Evolutionary conservation across 805 yeast genomes (phyloP), one percentile per base, ranked within the genome.

Genomic region (Cyberlindnera xylosilytica): DNA sequence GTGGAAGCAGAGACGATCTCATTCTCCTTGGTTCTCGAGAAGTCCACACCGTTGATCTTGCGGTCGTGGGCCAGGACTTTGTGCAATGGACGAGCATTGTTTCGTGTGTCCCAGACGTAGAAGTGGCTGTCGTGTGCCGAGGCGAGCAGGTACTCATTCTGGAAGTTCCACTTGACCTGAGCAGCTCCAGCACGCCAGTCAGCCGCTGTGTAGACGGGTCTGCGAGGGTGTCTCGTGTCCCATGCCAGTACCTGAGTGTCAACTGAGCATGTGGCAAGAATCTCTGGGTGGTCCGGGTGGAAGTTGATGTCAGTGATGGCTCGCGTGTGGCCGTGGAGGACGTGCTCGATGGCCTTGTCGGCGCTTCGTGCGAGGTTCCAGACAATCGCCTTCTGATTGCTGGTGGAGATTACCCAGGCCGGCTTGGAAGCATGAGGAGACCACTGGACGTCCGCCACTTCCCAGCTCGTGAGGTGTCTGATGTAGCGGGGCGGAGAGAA

Each of bases 371-470:
- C 80, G 46, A 93, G 64, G 63, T 93, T 91, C 99, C 99, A 93
- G 4, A 93, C 78, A 57, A 93, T 71, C 1, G 96, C 98, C 65
- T 91, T 91, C 59, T 91, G 99, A 62, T 91, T 93, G 2, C 96
- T 84, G 0, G 98, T 88, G 0, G 96, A 87, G 1, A 91, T 83
- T 33, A 93, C 87, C 96, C 97, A 90, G 6, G 83, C 72, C 1
- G 96, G 91, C 51, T 86, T 87, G 2, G 81, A 73, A 6, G 75
- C 70, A 59, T 93, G 97, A 0, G 97, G 97, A 3, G 95, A 87
- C 98, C 99, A 93, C 62, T 93, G 98, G 2, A 91, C 97, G 61
- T 91, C 97, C 0, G 99, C 97, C 3, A 93, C 99, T 62, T 93
- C 98, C 98, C 98, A 93, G 0, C 95, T 81, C 0, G 97, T 91